Evolutionary conservation across 1,284 basidiomycete genomes (phyloP), one percentile per base, ranked within the genome.

Genomic region (Pholiota adiposa): DNA sequence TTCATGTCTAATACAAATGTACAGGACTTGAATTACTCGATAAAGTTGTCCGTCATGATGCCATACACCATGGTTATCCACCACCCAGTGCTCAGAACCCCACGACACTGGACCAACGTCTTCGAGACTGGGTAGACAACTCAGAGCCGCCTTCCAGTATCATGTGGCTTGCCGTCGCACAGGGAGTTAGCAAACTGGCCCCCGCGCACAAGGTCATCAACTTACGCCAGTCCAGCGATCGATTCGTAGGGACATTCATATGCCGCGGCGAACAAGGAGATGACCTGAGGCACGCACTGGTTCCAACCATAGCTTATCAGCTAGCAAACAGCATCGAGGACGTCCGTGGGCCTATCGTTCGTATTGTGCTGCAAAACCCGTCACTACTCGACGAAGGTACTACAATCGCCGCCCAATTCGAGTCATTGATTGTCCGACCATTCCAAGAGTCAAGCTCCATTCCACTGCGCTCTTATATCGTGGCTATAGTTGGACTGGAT

Each of bases 221-320:
- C 3, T 1, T 27, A 8, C 54, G 43, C 7, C 43, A 31, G 1
- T n/a, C 33, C 31, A 41, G 40, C 14, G 27, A 54, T 21, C 51
- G 48, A 33, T 44, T 61, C 6, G 59, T 40, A 0, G 59, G 40
- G 4, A 43, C 7, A 9, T 61, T 57, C 38, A 50, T 54, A 7
- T 55, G 49, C 7, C 55, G 46, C 6, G n/a, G 16, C 29, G 25
- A 33, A 14, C 25, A 43, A 11, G 38, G 44, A 14, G 4, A n/a
- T 6, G 54, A 54, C n/a, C 50, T 54, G 23, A n/a, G 18, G n/a
- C 21, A 21, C 14, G 19, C 41, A 14, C 16, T 61, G 7, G 41
- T 61, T 27, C n/a, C 55, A 14, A 54, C 43, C 3, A 48, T 61
- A 36, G 55, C 59, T 7, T 61, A 61, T 41, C 55, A 61, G 25